A percentile compares a stretch with the other conserved stretches of the same genome.
These are phyloP conservation scores for Colletotrichum costaricense DNA, from an alignment of 2,329 filamentous ascomycete species.

Conservation along the genomic window DNA sequence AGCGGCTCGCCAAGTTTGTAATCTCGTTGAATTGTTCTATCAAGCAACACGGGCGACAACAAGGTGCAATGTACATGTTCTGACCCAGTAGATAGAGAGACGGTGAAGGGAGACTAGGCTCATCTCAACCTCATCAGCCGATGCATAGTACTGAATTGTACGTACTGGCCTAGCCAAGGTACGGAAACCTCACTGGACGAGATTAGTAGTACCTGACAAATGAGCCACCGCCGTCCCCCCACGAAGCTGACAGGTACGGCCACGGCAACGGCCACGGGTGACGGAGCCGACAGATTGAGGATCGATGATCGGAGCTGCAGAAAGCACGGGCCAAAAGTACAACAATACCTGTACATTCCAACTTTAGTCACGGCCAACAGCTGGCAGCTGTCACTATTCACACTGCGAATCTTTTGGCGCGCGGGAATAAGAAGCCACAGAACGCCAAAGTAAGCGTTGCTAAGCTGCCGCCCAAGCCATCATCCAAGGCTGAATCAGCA, in stretches of 20 bases:
- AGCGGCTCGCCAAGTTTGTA: background rate
- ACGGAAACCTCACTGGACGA: background rate
- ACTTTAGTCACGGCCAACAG: no score
- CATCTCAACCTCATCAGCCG: no score
- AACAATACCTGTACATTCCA: background rate
- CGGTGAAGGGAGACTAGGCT: background rate
- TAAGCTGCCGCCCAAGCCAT: constrained; percentile 21
- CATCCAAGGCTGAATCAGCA: constrained; percentile 31
- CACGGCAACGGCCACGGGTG: background rate
- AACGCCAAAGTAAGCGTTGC: constrained; percentile 8
- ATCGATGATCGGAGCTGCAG: background rate
- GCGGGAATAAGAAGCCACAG: constrained; percentile 15
- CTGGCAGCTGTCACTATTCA: background rate
- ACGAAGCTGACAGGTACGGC: constrained; percentile 6
- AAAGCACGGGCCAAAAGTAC: background rate
- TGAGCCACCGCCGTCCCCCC: background rate
- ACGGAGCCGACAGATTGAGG: background rate
- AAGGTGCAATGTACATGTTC: no score
- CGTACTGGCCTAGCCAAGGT: background rate
- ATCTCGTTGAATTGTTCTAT: background rate
- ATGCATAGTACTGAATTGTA: background rate
- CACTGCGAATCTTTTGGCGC: background rate
- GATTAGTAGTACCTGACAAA: constrained; percentile 17
- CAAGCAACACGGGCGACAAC: no score
- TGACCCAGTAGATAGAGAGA: background rate